Conservation (phyloP, 352 stramenopile species). For the Phytopythium vexans region DNA sequence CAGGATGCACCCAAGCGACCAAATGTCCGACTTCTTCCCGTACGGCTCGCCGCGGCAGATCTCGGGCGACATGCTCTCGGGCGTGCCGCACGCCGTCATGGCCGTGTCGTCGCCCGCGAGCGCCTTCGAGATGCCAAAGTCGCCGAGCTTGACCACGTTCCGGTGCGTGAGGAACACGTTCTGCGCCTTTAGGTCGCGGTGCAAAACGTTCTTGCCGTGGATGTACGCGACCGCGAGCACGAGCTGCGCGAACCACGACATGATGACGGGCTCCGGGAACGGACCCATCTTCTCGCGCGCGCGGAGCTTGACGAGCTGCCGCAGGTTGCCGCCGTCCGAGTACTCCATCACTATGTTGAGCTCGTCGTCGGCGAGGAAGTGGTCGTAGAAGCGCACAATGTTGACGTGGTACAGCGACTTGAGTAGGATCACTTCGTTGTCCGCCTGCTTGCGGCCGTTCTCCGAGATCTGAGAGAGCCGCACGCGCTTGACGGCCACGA, state of each 20-base stretch:
- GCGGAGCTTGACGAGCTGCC: slow-evolving; percentile 79
- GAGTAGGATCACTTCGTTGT: slow-evolving; percentile 88
- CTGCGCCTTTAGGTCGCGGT: slow-evolving; percentile 85
- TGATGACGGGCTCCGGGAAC: slow-evolving; percentile 82
- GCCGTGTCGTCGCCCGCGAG: slow-evolving; percentile 75
- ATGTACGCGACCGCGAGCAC: slow-evolving; percentile 86
- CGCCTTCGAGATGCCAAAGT: slow-evolving; percentile 89
- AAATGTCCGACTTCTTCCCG: slow-evolving; percentile 89
- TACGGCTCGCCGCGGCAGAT: slow-evolving; percentile 87
- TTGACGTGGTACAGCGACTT: slow-evolving; percentile 90
- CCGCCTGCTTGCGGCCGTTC: slow-evolving; percentile 81
- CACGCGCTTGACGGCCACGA: slow-evolving; percentile 85
- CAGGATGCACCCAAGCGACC: slow-evolving; percentile 86
- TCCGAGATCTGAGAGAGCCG: slow-evolving; percentile 76
- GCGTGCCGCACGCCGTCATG: slow-evolving; percentile 81
- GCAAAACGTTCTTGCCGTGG: slow-evolving; percentile 86
- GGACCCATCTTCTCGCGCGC: slow-evolving; percentile 75
- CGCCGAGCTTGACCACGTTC: slow-evolving; percentile 85
- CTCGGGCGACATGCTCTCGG: slow-evolving; percentile 88
- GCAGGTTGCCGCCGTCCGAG: slow-evolving; percentile 77
- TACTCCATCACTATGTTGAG: slow-evolving; percentile 91
- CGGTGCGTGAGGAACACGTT: slow-evolving; percentile 88
- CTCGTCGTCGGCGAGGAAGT: slow-evolving; percentile 83
- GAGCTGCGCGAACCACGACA: slow-evolving; percentile 87
- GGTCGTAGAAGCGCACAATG: slow-evolving; percentile 89